phyloP scores from a whole-genome alignment of 2,329 filamentous ascomycete species.

The Huntiella abstrusa region DNA sequence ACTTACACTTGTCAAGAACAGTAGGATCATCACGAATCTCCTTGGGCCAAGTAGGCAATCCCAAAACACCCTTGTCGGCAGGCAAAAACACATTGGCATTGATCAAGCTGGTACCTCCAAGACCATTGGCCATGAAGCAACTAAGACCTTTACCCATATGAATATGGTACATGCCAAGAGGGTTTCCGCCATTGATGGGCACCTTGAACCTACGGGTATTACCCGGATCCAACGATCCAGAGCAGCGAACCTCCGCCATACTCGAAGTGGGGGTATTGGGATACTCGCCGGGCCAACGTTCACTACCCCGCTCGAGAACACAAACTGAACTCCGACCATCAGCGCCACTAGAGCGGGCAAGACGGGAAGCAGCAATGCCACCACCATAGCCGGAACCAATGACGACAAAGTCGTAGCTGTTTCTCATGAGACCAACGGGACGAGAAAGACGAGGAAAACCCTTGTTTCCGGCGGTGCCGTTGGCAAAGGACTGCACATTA shows the following conservation, averaged over 20 bases:
- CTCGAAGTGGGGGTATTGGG: constrained; percentile 29
- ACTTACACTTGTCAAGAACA: constrained; percentile 30
- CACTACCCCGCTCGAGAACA: constrained; percentile 43
- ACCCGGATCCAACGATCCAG: constrained; percentile 30
- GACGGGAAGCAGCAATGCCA: constrained; percentile 43
- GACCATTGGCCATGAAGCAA: constrained; percentile 40
- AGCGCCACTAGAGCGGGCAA: constrained; percentile 29
- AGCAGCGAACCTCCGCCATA: constrained; percentile 33
- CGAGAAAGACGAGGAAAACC: constrained; percentile 27
- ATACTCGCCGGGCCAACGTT: constrained; percentile 49
- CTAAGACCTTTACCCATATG: constrained; percentile 45
- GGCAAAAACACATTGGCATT: constrained; percentile 50
- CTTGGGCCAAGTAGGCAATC: constrained; percentile 36
- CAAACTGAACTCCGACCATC: constrained; percentile 33
- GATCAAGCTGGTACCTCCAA: constrained; percentile 46
- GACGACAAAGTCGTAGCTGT: constrained; percentile 44
- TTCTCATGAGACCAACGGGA: constrained; percentile 36
- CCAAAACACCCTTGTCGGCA: constrained; percentile 34
- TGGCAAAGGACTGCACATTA: constrained; percentile 8
- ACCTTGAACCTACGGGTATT: constrained; percentile 20
- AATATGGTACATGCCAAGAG: constrained; percentile 44
- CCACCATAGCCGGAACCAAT: constrained; percentile 53
- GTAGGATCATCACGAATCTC: constrained; percentile 29
- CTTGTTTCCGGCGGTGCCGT: constrained; percentile 6
- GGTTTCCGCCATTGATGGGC: constrained; percentile 28